Evolutionary conservation across 75 land plant species (phyloP).

Genomic region (Picea sitchensis): DNA sequence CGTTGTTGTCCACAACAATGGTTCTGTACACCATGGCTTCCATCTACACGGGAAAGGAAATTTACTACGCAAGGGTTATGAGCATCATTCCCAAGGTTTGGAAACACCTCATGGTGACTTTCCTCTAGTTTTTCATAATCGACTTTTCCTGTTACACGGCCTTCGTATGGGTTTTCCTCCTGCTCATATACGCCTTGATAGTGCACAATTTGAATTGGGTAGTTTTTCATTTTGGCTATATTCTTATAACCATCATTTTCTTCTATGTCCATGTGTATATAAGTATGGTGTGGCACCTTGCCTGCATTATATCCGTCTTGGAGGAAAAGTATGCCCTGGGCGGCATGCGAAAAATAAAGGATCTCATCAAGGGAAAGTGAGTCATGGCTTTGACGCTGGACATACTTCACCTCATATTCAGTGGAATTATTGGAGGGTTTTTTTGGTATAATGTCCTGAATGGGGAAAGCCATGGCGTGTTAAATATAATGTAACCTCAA

Average conservation of each 20-base stretch:
- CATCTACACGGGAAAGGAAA: slow-evolving; percentile 16
- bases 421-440: no score
- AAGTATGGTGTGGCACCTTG: slow-evolving; percentile 82
- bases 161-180: slow-evolving; percentile 13
- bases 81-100: slow-evolving; percentile 67
- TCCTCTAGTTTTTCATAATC: slow-evolving; percentile 36
- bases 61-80: slow-evolving; percentile 44
- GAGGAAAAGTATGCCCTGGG: slow-evolving; percentile 67
- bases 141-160: slow-evolving; percentile 19
- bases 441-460: no score
- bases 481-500: no score
- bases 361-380: no score
- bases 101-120: slow-evolving; percentile 39
- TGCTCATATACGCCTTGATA: slow-evolving; percentile 12
- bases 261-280: slow-evolving; percentile 53
- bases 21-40: slow-evolving; percentile 8
- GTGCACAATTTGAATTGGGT: neutral
- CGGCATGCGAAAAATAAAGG: slow-evolving; percentile 18
- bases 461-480: no score
- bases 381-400: no score
- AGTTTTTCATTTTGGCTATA: no score
- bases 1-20: slow-evolving; percentile 60
- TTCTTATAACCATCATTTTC: slow-evolving; percentile 12
- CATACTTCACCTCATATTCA: no score
- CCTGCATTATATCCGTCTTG: slow-evolving; percentile 80